Evolutionary conservation across 2,329 filamentous ascomycete genomes (phyloP).

Genomic region (Neoscytalidium dimidiatum): DNA sequence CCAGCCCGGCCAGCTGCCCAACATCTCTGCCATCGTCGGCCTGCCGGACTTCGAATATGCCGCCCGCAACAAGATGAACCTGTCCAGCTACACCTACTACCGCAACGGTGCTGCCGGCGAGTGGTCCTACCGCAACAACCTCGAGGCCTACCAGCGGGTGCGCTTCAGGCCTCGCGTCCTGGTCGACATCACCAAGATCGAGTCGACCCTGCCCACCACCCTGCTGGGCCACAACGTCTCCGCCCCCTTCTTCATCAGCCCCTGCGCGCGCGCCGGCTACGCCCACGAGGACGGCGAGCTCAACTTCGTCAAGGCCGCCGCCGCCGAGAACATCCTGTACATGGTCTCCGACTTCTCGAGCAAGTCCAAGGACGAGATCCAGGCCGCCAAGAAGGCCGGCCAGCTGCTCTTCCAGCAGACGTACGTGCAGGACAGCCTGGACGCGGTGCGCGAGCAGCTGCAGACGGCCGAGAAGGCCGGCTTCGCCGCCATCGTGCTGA

Average conservation of each 20-base stretch:
- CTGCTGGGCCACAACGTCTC: slow-evolving; percentile 58
- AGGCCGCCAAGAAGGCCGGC: slow-evolving; percentile 24
- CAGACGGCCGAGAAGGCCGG: slow-evolving; percentile 34
- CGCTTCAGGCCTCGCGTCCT: slow-evolving; percentile 52
- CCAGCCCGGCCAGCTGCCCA: slow-evolving; percentile 42
- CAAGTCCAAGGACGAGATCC: slow-evolving; percentile 33
- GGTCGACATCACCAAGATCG: slow-evolving; percentile 50
- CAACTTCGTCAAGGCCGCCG: slow-evolving; percentile 54
- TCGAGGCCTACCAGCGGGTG: slow-evolving; percentile 56
- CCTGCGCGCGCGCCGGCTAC: slow-evolving; percentile 41
- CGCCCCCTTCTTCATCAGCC: slow-evolving; percentile 58
- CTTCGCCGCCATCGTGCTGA: slow-evolving; percentile 44
- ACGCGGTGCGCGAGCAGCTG: slow-evolving; percentile 34
- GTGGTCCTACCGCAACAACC: slow-evolving; percentile 59
- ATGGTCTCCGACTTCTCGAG: slow-evolving; percentile 42
- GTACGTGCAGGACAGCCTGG: slow-evolving; percentile 38
- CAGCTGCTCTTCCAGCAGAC: slow-evolving; percentile 46
- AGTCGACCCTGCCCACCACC: slow-evolving; percentile 48
- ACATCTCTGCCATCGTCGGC: slow-evolving; percentile 49
- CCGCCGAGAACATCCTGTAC: slow-evolving; percentile 53
- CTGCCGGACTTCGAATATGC: slow-evolving; percentile 59
- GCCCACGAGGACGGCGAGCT: slow-evolving; percentile 51
- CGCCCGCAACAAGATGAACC: slow-evolving; percentile 51
- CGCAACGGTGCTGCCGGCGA: slow-evolving; percentile 58
- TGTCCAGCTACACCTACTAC: slow-evolving; percentile 57